Evolutionary conservation across 495 filamentous ascomycete species (phyloP).

Genomic region (Aspergillus bertholletiae): DNA sequence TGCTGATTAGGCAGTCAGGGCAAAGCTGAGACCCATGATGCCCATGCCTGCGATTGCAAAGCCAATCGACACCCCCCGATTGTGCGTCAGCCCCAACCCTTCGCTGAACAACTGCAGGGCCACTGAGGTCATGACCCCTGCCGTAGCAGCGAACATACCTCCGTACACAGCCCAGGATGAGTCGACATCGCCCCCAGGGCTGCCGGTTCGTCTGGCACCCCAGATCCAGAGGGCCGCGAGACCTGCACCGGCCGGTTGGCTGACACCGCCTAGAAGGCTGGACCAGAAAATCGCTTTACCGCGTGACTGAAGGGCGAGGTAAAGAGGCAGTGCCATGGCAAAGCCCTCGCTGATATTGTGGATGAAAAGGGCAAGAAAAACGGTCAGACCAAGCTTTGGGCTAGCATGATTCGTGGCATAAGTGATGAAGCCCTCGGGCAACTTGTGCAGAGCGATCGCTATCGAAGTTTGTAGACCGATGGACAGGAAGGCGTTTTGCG

Average conservation of each 20-base stretch:
- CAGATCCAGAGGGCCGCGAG: slow-evolving; percentile 83
- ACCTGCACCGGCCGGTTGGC: slow-evolving; percentile 81
- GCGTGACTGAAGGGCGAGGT: slow-evolving; percentile 76
- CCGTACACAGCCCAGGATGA: slow-evolving; percentile 76
- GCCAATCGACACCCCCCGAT: slow-evolving; percentile 70
- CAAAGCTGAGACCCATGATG: slow-evolving; percentile 81
- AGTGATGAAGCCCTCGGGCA: slow-evolving; percentile 97
- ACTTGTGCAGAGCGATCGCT: slow-evolving; percentile 93
- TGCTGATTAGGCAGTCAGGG: slow-evolving; percentile 58
- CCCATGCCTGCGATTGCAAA: slow-evolving; percentile 91
- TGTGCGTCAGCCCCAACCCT: slow-evolving; percentile 76
- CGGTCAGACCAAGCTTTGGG: slow-evolving; percentile 77
- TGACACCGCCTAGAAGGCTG: slow-evolving; percentile 76
- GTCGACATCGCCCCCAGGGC: slow-evolving; percentile 36
- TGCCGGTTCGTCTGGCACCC: slow-evolving; percentile 47
- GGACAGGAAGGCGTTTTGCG: slow-evolving; percentile 86
- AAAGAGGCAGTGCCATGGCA: slow-evolving; percentile 86
- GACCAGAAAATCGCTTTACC: slow-evolving; percentile 80
- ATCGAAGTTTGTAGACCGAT: slow-evolving; percentile 91
- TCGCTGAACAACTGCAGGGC: slow-evolving; percentile 87
- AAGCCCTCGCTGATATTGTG: slow-evolving; percentile 99
- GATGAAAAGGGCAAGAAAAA: slow-evolving; percentile 94
- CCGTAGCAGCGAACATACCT: slow-evolving; percentile 81
- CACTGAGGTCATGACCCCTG: slow-evolving; percentile 93
- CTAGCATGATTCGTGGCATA: slow-evolving; percentile 97